Conservation (phyloP, 176 grass and related monocot species). For the Oryza brachyantha region DNA sequence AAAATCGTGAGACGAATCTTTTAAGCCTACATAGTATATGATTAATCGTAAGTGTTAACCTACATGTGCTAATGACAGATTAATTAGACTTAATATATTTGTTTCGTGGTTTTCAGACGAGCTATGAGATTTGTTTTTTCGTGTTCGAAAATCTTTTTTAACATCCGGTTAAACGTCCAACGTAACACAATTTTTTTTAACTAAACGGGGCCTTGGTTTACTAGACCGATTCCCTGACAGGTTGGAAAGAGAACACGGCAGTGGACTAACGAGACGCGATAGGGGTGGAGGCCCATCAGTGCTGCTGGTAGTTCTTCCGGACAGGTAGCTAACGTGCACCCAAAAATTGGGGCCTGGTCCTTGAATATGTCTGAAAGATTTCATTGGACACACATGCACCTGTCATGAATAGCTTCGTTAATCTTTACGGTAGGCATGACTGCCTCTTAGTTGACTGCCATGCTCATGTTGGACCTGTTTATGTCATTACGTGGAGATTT, state of each 20-base stretch:
- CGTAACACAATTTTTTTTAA: too few relatives aligned
- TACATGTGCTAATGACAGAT: too few relatives aligned
- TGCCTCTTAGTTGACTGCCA: not conserved
- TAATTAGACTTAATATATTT: too few relatives aligned
- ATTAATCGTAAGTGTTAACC: too few relatives aligned
- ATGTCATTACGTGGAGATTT: not conserved
- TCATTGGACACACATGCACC: slow-evolving; percentile 11
- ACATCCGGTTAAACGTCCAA: too few relatives aligned
- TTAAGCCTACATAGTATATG: too few relatives aligned
- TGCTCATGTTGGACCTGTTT: not conserved
- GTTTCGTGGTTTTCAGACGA: too few relatives aligned
- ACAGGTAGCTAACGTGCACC: not conserved
- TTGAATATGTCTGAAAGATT: slow-evolving; percentile 27
- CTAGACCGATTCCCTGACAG: slow-evolving; percentile 21
- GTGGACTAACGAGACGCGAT: not conserved
- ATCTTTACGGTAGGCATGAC: not conserved
- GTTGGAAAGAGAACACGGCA: not conserved
- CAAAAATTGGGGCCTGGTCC: slow-evolving; percentile 3
- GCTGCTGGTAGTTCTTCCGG: not conserved
- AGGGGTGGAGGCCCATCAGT: not conserved
- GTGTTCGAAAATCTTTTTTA: too few relatives aligned
- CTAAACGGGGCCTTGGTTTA: too few relatives aligned
- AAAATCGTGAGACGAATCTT: too few relatives aligned
- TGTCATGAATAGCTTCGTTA: not conserved
- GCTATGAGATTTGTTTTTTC: too few relatives aligned